Evolutionary conservation across 2,329 filamentous ascomycete genomes (phyloP).

Genomic region (Didymella glomerata): DNA sequence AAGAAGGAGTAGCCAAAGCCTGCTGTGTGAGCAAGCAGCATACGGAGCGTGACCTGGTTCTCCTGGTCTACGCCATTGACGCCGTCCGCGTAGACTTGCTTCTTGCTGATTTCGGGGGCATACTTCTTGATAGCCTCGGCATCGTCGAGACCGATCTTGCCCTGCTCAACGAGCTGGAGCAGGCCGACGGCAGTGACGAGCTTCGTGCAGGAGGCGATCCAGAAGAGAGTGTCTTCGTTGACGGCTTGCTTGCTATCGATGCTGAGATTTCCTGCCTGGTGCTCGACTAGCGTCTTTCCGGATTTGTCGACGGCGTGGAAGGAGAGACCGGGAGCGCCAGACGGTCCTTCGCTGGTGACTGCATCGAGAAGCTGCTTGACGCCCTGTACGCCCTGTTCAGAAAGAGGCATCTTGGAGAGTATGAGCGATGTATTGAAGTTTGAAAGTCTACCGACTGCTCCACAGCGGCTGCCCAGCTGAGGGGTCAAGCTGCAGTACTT

Average conservation of each 20-base stretch:
- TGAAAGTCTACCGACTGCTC: slow-evolving; percentile 7
- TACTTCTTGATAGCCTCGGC: slow-evolving; percentile 43
- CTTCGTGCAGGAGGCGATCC: slow-evolving; percentile 63
- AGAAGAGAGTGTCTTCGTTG: slow-evolving; percentile 68
- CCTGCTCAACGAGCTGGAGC: slow-evolving; percentile 50
- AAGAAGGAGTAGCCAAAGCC: slow-evolving; percentile 61
- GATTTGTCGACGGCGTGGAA: slow-evolving; percentile 57
- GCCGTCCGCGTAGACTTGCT: slow-evolving; percentile 52
- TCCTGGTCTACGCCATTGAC: slow-evolving; percentile 50
- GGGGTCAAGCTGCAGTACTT: slow-evolving; percentile 14
- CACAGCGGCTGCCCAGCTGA: neutral
- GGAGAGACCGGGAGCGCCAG: slow-evolving; percentile 54
- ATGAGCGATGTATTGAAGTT: neutral
- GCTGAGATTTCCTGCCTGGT: slow-evolving; percentile 54
- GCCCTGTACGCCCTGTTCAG: slow-evolving; percentile 36
- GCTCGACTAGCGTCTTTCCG: slow-evolving; percentile 53
- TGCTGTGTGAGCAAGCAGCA: slow-evolving; percentile 61
- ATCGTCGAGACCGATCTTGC: slow-evolving; percentile 49
- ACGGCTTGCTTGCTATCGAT: slow-evolving; percentile 59
- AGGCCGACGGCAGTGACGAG: slow-evolving; percentile 46
- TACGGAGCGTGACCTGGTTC: slow-evolving; percentile 59
- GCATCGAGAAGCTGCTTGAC: slow-evolving; percentile 50
- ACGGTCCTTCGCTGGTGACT: slow-evolving; percentile 36
- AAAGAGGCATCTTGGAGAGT: slow-evolving; percentile 41
- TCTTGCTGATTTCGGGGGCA: slow-evolving; percentile 51